Evolutionary conservation across 1,139 yeast species (phyloP).

Genomic region (Schwanniomyces etchellsii): DNA sequence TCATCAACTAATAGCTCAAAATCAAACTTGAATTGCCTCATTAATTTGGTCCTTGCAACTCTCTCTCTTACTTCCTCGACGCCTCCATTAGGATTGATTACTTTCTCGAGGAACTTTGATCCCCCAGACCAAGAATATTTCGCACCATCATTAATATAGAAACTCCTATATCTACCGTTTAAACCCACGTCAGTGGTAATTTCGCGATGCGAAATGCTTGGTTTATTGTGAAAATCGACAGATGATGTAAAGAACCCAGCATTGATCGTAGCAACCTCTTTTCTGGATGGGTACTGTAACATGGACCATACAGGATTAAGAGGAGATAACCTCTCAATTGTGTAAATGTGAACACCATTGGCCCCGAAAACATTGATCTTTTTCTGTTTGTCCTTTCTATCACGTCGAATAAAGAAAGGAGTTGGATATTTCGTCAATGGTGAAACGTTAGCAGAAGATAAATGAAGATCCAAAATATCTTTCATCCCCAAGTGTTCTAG

Average conservation of each 20-base stretch:
- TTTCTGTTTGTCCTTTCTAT: conserved; percentile 1
- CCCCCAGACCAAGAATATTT: conserved; percentile 52
- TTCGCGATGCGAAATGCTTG: conserved; percentile 40
- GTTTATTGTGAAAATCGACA: conserved; percentile 46
- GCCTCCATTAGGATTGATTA: conserved; percentile 49
- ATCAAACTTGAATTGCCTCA: conserved; percentile 57
- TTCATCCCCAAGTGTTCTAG: conserved; percentile 34
- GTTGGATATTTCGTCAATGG: conserved; percentile 37
- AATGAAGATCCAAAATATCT: conserved; percentile 27
- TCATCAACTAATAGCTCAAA: conserved; percentile 53
- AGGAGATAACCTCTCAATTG: conserved; percentile 48
- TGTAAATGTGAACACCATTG: conserved; percentile 35
- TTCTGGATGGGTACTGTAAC: conserved; percentile 37
- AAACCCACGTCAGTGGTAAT: conserved; percentile 27
- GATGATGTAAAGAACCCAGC: conserved; percentile 42
- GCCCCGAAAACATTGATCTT: conserved; percentile 27
- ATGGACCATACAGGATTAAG: conserved; percentile 50
- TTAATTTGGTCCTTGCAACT: conserved; percentile 48
- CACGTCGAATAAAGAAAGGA: conserved; percentile 42
- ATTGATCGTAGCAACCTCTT: conserved; percentile 46
- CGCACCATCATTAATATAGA: conserved; percentile 44
- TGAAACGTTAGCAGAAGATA: conserved; percentile 29
- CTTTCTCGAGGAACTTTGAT: conserved; percentile 20
- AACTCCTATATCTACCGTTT: conserved; percentile 32
- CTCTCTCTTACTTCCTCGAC: conserved; percentile 48